Base-by-base conservation (phyloP, 2,329 filamentous ascomycete genomes). In the Dothideomycetes sp. region DNA sequence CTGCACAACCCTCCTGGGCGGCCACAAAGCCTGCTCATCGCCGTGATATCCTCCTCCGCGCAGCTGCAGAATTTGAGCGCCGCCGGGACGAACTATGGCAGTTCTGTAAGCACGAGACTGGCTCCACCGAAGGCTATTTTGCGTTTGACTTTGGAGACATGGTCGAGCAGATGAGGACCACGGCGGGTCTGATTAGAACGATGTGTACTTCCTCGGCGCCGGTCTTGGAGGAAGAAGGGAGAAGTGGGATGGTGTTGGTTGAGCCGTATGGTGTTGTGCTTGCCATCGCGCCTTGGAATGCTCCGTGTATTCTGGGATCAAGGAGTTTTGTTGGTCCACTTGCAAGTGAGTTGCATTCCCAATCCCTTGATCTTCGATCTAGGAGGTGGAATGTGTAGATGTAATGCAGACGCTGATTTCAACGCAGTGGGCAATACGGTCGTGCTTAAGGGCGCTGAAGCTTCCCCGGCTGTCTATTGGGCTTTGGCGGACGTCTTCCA, bases 281-380 rank as follows among this genome's bases (percentile, higher is more conserved):
- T 19, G 79, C 76, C 3, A 86, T 93, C 57, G 83, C 81, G 2
- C 84, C 86, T 8, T 94, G 86, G 85, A 87, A 77, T 46, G 73
- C 72, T 0, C 73, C 69, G 7, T 66, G 62, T 37, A 65, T 69
- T 41, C 59, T 73, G 18, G 69, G 68, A 18, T 49, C 57, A 7
- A 63, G 70, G 35, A 55, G 68, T 0, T 54, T 84, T 16, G 31
- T 56, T 5, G 37, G 37, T 12, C 34, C 40, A 8, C 17, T 42
- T 19, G 40, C 40, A 17, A 33, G 31, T 33, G n/a, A 33, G 31
- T 33, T 14, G 85, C 3, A 65, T 91, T 3, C 73, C 72, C 2
- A 76, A 89, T 91, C 59, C 84, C 84, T 3, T 71, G 91, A 14
- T 91, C 84, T 84, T 86, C 76, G 45, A 87, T 91, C 46, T 84